phyloP scores from a whole-genome alignment of 495 filamentous ascomycete species.

The Aspergillus diversus region DNA sequence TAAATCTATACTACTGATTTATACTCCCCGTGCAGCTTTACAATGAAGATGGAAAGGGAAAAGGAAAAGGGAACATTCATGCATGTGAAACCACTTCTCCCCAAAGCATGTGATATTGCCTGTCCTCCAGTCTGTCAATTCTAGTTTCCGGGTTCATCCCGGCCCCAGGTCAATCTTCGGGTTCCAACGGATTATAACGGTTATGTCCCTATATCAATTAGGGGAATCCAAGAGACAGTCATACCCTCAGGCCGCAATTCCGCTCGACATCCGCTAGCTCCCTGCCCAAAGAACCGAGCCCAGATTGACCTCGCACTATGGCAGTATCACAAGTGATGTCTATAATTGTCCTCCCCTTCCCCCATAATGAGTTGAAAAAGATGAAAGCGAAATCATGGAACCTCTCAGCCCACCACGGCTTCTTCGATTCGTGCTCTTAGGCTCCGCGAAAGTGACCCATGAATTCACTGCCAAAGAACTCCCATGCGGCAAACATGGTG shows the following conservation, averaged over 20 bases:
- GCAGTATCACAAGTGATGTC: conserved; percentile 19
- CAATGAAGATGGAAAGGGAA: neutral
- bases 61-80: neutral
- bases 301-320: conserved; percentile 45
- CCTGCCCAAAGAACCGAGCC: neutral
- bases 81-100: conserved; percentile 17
- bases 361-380: neutral
- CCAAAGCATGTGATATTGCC: conserved; percentile 20
- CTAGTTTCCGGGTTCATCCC: conserved; percentile 15
- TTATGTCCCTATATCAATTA: neutral
- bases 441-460: conserved; percentile 95
- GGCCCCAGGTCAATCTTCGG: conserved; percentile 11
- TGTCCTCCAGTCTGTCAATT: neutral
- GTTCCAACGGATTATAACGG: conserved; percentile 13
- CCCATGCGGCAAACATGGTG: conserved; percentile 78
- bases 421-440: conserved; percentile 94
- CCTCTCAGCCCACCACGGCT: conserved; percentile 90
- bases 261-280: neutral
- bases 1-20: neutral
- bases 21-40: neutral
- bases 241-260: conserved; percentile 2
- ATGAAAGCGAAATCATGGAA: conserved; percentile 20
- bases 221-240: neutral
- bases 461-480: conserved; percentile 93
- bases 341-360: neutral